A percentile compares a stretch with the other conserved stretches of the same genome.
phyloP scores from a whole-genome alignment of 257 asterid genomes.

The Salvia rosmarinus region DNA sequence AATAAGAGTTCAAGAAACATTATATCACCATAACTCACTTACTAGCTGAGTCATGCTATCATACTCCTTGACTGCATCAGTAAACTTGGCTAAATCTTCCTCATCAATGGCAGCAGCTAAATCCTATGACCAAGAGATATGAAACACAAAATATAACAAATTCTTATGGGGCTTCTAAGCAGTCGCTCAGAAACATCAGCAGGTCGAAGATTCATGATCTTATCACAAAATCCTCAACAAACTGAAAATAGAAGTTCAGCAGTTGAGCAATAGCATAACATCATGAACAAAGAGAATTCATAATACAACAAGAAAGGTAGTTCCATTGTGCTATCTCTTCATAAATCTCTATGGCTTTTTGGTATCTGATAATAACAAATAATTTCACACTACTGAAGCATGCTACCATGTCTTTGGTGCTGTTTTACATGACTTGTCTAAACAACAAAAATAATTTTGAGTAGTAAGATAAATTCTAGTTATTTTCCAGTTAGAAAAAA shows the following conservation, averaged over 20 bases:
- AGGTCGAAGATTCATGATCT: slow-evolving; percentile 5
- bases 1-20: neutral
- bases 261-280: slow-evolving; percentile 1
- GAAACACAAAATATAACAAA: slow-evolving; percentile 13
- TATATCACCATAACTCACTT: slow-evolving; percentile 21
- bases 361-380: slow-evolving; percentile 62
- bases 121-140: slow-evolving; percentile 41
- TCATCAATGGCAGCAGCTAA: slow-evolving; percentile 59
- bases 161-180: neutral
- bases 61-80: slow-evolving; percentile 57
- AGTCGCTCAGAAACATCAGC: neutral
- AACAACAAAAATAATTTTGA: neutral
- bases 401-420: neutral
- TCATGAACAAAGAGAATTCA: neutral
- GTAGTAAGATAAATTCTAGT: neutral
- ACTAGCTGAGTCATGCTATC: slow-evolving; percentile 67
- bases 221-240: slow-evolving; percentile 13
- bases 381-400: slow-evolving; percentile 23
- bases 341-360: slow-evolving; percentile 60
- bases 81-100: slow-evolving; percentile 58
- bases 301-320: neutral
- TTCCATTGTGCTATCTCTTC: slow-evolving; percentile 61
- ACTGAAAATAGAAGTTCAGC: neutral
- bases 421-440: slow-evolving; percentile 22
- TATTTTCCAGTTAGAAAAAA: neutral